Evolutionary conservation across 352 stramenopile species (phyloP).

Genomic region (Phytophthora multivora): DNA sequence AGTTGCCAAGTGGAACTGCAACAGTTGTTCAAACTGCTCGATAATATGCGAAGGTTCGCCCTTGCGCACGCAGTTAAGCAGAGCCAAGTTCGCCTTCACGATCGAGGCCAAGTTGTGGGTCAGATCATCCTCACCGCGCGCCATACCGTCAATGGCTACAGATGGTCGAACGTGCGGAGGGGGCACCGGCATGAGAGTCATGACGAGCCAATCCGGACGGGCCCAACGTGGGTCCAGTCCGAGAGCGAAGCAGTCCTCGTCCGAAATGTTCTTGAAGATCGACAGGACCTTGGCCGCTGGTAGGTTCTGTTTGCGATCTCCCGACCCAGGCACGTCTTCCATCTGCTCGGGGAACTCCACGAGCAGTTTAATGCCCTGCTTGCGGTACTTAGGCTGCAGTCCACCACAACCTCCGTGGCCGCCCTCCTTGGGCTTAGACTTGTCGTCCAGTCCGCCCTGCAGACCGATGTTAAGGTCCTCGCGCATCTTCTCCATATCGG

Average conservation of each 20-base stretch:
- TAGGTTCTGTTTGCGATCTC: conserved; percentile 97
- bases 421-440: conserved; percentile 82
- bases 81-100: conserved; percentile 97
- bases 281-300: conserved; percentile 94
- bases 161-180: conserved; percentile 97
- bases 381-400: conserved; percentile 96
- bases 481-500: conserved; percentile 90
- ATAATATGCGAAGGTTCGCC: conserved; percentile 97
- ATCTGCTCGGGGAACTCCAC: conserved; percentile 96
- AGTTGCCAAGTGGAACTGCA: conserved; percentile 87
- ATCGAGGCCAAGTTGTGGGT: conserved; percentile 98
- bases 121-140: conserved; percentile 97
- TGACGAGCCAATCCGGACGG: conserved; percentile 98
- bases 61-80: conserved; percentile 95
- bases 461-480: conserved; percentile 88
- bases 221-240: conserved; percentile 95
- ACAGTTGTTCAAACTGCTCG: conserved; percentile 90
- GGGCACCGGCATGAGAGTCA: conserved; percentile 98
- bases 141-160: conserved; percentile 94
- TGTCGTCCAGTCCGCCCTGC: conserved; percentile 82
- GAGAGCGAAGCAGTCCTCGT: conserved; percentile 95
- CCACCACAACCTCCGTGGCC: conserved; percentile 81
- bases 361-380: conserved; percentile 95
- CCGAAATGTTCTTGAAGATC: conserved; percentile 97
- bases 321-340: conserved; percentile 92